Conservation (phyloP, 2,329 filamentous ascomycete species). For the Dothistroma septosporum region DNA sequence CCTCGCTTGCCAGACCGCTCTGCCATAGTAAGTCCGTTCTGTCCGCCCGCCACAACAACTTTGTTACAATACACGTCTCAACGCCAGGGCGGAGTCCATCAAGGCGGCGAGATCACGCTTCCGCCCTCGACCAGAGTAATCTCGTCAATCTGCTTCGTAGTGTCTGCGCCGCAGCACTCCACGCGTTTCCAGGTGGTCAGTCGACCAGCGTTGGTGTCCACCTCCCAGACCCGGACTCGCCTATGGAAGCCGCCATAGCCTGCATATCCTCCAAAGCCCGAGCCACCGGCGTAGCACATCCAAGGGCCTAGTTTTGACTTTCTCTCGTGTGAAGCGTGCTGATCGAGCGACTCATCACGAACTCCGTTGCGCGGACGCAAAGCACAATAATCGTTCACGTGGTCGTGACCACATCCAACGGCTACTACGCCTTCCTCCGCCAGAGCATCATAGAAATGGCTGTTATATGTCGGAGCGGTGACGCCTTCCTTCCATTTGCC, state of each 20-base stretch:
- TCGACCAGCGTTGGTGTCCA: slow-evolving; percentile 84
- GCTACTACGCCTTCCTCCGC: slow-evolving; percentile 80
- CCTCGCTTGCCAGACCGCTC: not conserved
- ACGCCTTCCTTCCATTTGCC: slow-evolving; percentile 78
- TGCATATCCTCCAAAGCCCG: slow-evolving; percentile 91
- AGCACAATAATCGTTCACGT: slow-evolving; percentile 94
- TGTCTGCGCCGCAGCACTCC: slow-evolving; percentile 55
- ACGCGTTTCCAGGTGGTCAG: slow-evolving; percentile 91
- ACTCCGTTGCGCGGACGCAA: slow-evolving; percentile 43
- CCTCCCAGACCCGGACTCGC: slow-evolving; percentile 81
- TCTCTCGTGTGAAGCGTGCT: slow-evolving; percentile 13
- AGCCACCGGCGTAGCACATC: slow-evolving; percentile 97
- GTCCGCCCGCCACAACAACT: not conserved
- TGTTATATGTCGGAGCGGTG: slow-evolving; percentile 85
- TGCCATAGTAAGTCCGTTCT: not conserved
- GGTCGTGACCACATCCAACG: slow-evolving; percentile 91
- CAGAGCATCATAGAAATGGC: slow-evolving; percentile 85
- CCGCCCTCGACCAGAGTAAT: slow-evolving; percentile 60
- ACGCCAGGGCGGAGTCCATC: not conserved
- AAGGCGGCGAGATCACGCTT: slow-evolving; percentile 41
- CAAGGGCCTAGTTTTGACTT: slow-evolving; percentile 53
- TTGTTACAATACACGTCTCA: not conserved
- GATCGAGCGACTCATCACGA: slow-evolving; percentile 5
- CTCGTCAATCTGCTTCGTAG: slow-evolving; percentile 53
- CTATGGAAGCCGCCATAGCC: slow-evolving; percentile 84